Conservation (phyloP, 176 grass and related monocot genomes). For the Microstegium vimineum region DNA sequence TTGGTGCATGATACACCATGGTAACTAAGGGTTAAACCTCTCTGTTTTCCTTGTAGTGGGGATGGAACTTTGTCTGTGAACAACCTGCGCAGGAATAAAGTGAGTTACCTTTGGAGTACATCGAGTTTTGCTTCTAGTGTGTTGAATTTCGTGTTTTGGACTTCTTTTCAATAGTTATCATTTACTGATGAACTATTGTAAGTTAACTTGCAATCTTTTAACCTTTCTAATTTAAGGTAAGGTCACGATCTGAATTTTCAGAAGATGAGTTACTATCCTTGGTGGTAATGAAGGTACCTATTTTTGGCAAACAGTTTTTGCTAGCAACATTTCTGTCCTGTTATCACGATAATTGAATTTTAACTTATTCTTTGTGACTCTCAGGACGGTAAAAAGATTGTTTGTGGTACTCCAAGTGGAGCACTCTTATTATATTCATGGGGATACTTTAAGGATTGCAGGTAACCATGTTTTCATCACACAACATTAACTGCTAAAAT, state of each 20-base stretch:
- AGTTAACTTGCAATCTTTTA: conserved; percentile 4
- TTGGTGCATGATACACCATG: background rate
- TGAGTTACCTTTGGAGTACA: conserved; percentile 33
- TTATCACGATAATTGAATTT: background rate
- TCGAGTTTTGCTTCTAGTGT: background rate
- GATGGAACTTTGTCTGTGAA: conserved; percentile 91
- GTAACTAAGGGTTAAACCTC: conserved; percentile 1
- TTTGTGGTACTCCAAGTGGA: conserved; percentile 90
- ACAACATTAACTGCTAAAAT: background rate
- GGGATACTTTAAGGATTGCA: conserved; percentile 98
- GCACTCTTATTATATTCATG: conserved; percentile 83
- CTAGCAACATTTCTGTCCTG: background rate
- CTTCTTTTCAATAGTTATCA: background rate
- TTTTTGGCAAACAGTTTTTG: background rate
- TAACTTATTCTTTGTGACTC: background rate
- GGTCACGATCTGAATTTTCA: conserved; percentile 83
- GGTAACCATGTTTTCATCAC: conserved; percentile 40
- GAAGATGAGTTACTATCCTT: conserved; percentile 93
- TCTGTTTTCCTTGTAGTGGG: conserved; percentile 52
- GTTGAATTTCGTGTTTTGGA: background rate
- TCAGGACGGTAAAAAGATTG: conserved; percentile 65
- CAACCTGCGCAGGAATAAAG: conserved; percentile 75
- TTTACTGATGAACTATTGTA: background rate
- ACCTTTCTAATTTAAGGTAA: conserved; percentile 50
- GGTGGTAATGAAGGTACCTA: conserved; percentile 77